These are phyloP conservation scores for Kewa caespitosa DNA, from an alignment of 179 eudicot genomes.

Conservation along the genomic window DNA sequence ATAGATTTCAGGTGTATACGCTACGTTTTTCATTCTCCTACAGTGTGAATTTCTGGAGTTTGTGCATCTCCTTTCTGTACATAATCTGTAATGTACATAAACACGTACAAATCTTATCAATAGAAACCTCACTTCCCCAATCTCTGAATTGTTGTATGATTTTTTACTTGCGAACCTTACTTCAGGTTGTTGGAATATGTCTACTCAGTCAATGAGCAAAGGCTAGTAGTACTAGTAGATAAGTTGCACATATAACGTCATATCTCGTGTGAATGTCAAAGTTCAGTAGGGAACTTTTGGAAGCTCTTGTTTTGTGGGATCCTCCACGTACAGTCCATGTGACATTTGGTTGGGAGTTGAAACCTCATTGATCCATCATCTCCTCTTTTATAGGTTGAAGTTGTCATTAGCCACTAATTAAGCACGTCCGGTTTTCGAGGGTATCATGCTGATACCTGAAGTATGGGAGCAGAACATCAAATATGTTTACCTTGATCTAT, in stretches of 20 bases:
- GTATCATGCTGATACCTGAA: too few species aligned
- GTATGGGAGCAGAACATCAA: too few species aligned
- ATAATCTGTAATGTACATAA: slow-evolving; percentile 13
- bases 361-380: too few species aligned
- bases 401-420: too few species aligned
- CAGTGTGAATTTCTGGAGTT: background rate
- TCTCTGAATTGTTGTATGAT: background rate
- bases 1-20: slow-evolving; percentile 20
- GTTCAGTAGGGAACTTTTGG: background rate
- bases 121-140: background rate
- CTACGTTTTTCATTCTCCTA: background rate
- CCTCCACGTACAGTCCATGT: background rate
- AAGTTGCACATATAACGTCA: background rate
- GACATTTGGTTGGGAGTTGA: background rate
- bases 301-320: background rate
- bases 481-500: too few species aligned
- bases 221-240: background rate
- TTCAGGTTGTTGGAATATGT: background rate
- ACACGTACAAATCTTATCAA: background rate
- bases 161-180: background rate
- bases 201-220: background rate
- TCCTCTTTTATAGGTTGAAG: too few species aligned
- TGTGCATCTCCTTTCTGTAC: slow-evolving; percentile 16
- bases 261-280: background rate
- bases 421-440: too few species aligned